A percentile compares a stretch with the other conserved stretches of the same genome.
These are phyloP conservation scores for Podila clonocystis DNA, from an alignment of 192 early-diverging fungal species.

Conservation along the genomic window DNA sequence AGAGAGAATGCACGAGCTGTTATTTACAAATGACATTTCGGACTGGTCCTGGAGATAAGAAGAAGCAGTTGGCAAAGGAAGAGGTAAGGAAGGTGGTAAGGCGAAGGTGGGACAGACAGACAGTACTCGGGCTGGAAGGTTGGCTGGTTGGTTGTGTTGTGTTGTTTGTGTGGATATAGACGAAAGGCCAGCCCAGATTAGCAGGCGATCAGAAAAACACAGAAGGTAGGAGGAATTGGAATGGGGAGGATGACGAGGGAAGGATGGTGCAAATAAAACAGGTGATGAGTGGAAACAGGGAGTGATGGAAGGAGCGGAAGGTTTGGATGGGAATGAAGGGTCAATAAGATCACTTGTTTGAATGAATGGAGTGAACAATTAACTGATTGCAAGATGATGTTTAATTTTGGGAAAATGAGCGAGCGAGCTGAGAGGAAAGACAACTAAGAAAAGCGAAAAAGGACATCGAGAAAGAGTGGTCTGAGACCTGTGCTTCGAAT, in stretches of 20 bases:
- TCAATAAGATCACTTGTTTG: not conserved
- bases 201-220: not conserved
- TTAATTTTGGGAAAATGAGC: no score
- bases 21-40: not conserved
- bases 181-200: constrained; percentile 2
- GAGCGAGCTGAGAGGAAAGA: no score
- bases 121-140: not conserved
- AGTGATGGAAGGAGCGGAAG: not conserved
- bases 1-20: not conserved
- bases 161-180: constrained; percentile 2
- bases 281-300: not conserved
- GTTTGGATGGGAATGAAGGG: not conserved
- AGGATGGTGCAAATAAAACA: not conserved
- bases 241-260: not conserved
- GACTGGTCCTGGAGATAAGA: not conserved
- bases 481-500: no score
- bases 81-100: not conserved
- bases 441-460: no score
- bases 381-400: not conserved
- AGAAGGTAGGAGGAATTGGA: constrained; percentile 1
- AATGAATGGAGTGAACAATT: not conserved
- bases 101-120: not conserved
- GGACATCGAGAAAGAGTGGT: no score
- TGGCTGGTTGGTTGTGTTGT: not conserved
- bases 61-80: not conserved